phyloP scores from a whole-genome alignment of 2,329 filamentous ascomycete genomes.

The Curvularia verruculosa region DNA sequence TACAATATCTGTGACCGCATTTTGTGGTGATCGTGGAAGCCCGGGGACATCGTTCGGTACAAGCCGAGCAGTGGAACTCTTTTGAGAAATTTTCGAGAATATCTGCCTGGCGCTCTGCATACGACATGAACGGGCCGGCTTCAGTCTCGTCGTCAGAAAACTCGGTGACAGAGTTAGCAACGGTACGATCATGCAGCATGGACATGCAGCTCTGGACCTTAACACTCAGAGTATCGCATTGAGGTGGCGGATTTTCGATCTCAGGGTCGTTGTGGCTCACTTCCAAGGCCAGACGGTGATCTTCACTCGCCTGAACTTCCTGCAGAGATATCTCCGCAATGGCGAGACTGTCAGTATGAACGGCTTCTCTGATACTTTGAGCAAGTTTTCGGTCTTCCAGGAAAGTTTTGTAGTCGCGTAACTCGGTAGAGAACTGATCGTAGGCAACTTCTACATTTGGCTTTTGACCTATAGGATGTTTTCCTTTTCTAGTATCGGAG shows the following conservation, averaged over 20 bases:
- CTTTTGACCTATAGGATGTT: constrained; percentile 19
- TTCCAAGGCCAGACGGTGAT: constrained; percentile 20
- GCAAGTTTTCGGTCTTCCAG: constrained; percentile 28
- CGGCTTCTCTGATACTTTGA: constrained; percentile 32
- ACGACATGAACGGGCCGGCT: constrained; percentile 24
- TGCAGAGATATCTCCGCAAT: constrained; percentile 21
- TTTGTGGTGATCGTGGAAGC: not conserved
- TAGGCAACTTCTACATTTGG: constrained; percentile 30
- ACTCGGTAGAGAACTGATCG: constrained; percentile 22
- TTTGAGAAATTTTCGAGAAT: constrained; percentile 16
- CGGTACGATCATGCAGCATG: not conserved
- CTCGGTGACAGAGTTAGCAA: constrained; percentile 9
- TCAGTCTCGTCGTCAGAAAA: constrained; percentile 21
- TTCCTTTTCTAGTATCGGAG: constrained; percentile 23
- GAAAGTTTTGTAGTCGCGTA: constrained; percentile 19
- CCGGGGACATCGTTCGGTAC: constrained; percentile 8
- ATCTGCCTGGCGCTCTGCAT: constrained; percentile 20
- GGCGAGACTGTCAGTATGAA: constrained; percentile 24
- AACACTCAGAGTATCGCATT: no score
- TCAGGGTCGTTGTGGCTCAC: constrained; percentile 21
- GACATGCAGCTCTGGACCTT: constrained; percentile 11
- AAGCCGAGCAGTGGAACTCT: constrained; percentile 20
- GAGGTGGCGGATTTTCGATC: no score
- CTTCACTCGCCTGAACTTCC: constrained; percentile 24
- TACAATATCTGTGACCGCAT: constrained; percentile 23